Evolutionary conservation across 176 grass and related monocot species (phyloP).

Genomic region (Thalia dealbata): DNA sequence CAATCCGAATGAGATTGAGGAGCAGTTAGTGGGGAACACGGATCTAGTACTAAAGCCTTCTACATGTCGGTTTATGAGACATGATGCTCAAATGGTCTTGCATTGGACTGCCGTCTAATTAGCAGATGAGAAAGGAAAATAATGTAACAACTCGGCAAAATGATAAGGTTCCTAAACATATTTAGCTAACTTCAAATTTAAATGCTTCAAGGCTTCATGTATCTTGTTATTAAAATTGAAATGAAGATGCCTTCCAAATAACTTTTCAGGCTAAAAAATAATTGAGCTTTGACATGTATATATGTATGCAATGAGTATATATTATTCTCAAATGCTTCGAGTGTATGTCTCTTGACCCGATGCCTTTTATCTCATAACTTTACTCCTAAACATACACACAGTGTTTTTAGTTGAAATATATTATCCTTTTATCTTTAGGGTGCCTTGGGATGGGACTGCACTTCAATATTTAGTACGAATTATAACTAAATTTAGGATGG

Average conservation of each 20-base stretch:
- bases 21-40: too few species aligned
- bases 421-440: too few species aligned
- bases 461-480: too few species aligned
- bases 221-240: too few species aligned
- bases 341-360: too few species aligned
- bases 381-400: not conserved
- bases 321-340: not conserved
- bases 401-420: too few species aligned
- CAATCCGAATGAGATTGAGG: too few species aligned
- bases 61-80: not conserved
- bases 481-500: too few species aligned
- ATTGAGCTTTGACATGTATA: not conserved
- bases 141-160: not conserved
- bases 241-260: too few species aligned
- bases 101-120: not conserved
- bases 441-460: too few species aligned
- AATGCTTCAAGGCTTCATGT: not conserved
- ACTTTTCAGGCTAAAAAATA: too few species aligned
- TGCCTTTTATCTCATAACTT: not conserved
- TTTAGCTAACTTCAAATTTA: not conserved
- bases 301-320: not conserved
- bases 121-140: not conserved
- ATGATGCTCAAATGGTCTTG: not conserved
- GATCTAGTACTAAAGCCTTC: not conserved
- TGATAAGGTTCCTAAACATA: not conserved